phyloP scores from a whole-genome alignment of 805 yeast genomes.

The Starmerella davenportii region DNA sequence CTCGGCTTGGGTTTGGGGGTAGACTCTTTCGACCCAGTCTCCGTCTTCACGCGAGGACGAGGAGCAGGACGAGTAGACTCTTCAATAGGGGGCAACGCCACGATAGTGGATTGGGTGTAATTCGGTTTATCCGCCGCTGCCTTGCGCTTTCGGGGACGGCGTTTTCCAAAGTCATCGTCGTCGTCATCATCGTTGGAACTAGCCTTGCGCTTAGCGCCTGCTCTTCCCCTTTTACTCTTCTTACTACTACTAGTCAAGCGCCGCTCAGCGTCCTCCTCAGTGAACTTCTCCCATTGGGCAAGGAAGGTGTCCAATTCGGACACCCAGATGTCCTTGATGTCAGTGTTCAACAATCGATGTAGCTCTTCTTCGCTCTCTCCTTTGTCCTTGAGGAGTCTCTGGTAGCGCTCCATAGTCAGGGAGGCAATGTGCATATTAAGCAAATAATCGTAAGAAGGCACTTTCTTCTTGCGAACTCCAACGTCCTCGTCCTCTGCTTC shows the following conservation, averaged over 20 bases:
- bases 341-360: slow-evolving; percentile 40
- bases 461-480: slow-evolving; percentile 22
- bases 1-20: slow-evolving; percentile 19
- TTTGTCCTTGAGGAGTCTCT: slow-evolving; percentile 53
- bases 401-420: slow-evolving; percentile 75
- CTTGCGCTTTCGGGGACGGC: slow-evolving; percentile 18
- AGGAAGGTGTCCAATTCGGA: slow-evolving; percentile 62
- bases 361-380: slow-evolving; percentile 58
- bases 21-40: slow-evolving; percentile 10
- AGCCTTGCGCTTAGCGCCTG: slow-evolving; percentile 21
- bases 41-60: slow-evolving; percentile 3
- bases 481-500: slow-evolving; percentile 20
- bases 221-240: background rate
- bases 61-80: slow-evolving; percentile 7
- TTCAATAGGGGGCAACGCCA: slow-evolving; percentile 16
- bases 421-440: slow-evolving; percentile 90
- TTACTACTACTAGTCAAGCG: slow-evolving; percentile 33
- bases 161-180: slow-evolving; percentile 21
- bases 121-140: slow-evolving; percentile 11
- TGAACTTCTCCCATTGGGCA: slow-evolving; percentile 46
- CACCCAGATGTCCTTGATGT: slow-evolving; percentile 81
- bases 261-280: slow-evolving; percentile 44
- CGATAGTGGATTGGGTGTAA: slow-evolving; percentile 6
- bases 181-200: slow-evolving; percentile 19
- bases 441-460: slow-evolving; percentile 61